These are phyloP conservation scores for Lactarius pseudohatsudake DNA, from an alignment of 768 basidiomycete species.

Conservation along the genomic window DNA sequence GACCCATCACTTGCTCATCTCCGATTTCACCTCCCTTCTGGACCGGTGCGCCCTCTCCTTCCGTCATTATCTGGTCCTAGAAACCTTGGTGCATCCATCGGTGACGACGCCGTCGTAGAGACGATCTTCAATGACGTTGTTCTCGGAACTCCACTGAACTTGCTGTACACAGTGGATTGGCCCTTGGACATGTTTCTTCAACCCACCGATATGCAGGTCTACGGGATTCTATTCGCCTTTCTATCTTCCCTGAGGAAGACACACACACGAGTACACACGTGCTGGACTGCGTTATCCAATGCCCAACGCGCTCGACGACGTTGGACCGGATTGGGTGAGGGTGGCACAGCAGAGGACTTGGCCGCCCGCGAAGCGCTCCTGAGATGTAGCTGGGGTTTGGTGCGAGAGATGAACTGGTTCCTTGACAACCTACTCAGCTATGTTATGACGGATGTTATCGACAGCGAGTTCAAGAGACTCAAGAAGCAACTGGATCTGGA, in stretches of 20 bases:
- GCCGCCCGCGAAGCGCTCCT: slow-evolving; percentile 62
- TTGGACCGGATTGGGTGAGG: slow-evolving; percentile 87
- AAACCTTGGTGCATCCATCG: slow-evolving; percentile 45
- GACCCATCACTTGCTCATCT: slow-evolving; percentile 75
- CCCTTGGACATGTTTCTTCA: slow-evolving; percentile 89
- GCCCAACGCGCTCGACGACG: slow-evolving; percentile 78
- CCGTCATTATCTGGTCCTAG: slow-evolving; percentile 57
- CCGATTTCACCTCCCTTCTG: slow-evolving; percentile 74
- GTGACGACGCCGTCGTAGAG: slow-evolving; percentile 39
- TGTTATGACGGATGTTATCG: slow-evolving; percentile 88
- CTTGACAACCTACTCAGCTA: slow-evolving; percentile 81
- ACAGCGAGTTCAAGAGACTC: slow-evolving; percentile 74
- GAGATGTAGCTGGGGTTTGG: slow-evolving; percentile 82
- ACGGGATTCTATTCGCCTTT: slow-evolving; percentile 78
- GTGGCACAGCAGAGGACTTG: slow-evolving; percentile 73
- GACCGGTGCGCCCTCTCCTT: slow-evolving; percentile 77
- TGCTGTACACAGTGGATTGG: slow-evolving; percentile 77
- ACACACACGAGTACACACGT: slow-evolving; percentile 73
- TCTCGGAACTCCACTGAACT: slow-evolving; percentile 71
- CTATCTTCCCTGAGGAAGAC: slow-evolving; percentile 82
- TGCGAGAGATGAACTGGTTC: slow-evolving; percentile 90
- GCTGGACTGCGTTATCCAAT: slow-evolving; percentile 85
- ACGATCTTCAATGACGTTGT: slow-evolving; percentile 70
- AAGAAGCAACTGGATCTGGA: slow-evolving; percentile 50
- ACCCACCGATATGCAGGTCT: slow-evolving; percentile 67